Conservation (phyloP, 441 rosid species). For the Syzygium malaccense region DNA sequence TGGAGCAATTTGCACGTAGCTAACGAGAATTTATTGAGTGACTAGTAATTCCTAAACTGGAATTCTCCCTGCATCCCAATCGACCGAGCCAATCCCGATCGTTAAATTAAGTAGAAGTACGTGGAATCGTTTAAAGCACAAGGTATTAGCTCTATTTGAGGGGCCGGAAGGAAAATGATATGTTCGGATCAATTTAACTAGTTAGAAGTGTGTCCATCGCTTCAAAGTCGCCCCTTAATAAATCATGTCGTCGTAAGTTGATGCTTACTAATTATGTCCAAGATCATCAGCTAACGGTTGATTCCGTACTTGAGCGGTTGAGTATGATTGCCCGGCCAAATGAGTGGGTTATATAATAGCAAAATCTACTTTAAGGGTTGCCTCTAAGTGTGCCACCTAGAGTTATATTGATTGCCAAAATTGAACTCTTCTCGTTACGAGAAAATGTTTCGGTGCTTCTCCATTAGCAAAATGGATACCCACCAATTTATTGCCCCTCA, state of each 20-base stretch:
- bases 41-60: too few species aligned
- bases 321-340: too few species aligned
- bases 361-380: too few species aligned
- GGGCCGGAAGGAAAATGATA: neutral
- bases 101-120: neutral
- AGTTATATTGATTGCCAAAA: too few species aligned
- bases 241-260: fast-evolving
- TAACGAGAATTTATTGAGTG: neutral
- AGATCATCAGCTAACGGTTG: neutral
- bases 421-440: neutral
- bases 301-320: too few species aligned
- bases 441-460: neutral
- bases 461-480: neutral
- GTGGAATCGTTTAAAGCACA: neutral
- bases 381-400: too few species aligned
- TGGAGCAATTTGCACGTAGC: neutral
- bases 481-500: neutral
- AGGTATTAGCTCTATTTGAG: neutral
- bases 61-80: neutral
- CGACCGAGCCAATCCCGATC: fast-evolving
- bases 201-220: fast-evolving
- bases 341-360: too few species aligned
- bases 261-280: neutral
- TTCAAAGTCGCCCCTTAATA: neutral
- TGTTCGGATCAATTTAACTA: neutral